Base-by-base conservation (phyloP, 163 green algal genomes). In the Volvox carteri region DNA sequence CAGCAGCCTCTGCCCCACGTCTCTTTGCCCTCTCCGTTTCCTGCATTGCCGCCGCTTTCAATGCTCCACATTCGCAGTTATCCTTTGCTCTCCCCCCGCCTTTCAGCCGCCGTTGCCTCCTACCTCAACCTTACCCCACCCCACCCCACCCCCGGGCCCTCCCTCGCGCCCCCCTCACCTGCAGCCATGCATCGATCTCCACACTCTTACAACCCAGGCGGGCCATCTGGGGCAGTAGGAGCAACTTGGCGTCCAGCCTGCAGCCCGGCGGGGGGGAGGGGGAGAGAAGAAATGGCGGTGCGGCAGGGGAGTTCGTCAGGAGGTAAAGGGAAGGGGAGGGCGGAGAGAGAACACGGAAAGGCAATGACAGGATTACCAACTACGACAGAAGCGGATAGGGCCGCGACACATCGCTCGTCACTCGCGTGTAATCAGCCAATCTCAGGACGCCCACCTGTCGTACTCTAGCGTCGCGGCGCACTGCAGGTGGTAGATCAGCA, bases 181-280 rank as follows among this genome's bases (percentile, higher is more conserved):
- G 67, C 44, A n/a, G 72, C 81, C 81, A 88, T 4, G 81, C 81
- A 67, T 88, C 81, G 2, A 88, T 72, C 48, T 88, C 81, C 8
- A 48, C 46, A 37, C 81, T 80, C 81, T 81, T 80, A 3, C 25
- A 19, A 28, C 81, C 81, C 68, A 88, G 81, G 14, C 81, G 81
- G 12, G 81, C 81, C 81, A 88, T 73, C 48, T 80, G 67, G 25
- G 81, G 81, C 81, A 88, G 67, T 68, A 88, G 67, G 35, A 72
- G n/a, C 48, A 88, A 70, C 81, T 88, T 88, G 68, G 81, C 81
- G 50, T 88, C 81, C 33, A 88, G 81, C 56, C 78, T 85, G 76
- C 14, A 21, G 33, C 18, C n/a, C 23, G 65, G 30, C 18, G 33
- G 39, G 39, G 2, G 39, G 39, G 18, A 25, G 1, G 25, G 12